Base-by-base conservation (phyloP, 108 stramenopile species). In the Nitzschia palea region DNA sequence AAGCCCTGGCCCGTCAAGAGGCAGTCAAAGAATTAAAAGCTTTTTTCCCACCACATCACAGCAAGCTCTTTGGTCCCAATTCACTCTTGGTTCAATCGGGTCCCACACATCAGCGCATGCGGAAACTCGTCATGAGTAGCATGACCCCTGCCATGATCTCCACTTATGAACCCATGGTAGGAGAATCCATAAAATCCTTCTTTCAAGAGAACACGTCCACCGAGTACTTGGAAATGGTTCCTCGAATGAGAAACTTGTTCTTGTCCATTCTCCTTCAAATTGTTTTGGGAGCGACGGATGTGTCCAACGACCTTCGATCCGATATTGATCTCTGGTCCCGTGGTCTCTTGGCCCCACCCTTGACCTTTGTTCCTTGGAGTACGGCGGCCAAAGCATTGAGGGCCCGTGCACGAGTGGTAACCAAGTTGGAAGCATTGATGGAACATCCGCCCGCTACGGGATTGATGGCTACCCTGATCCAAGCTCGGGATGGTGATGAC, bases 311-410 rank as follows among this genome's bases (percentile, higher is more conserved):
- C 10, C 34, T 77, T 8, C 17, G 60, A 20, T 26, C 66, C 22
- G 70, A 77, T 29, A 63, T 71, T 48, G 25, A 64, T 1, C 66
- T 67, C 28, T 77, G 76, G 76, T 44, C 65, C 65, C 51, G 61
- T 33, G 70, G 76, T 25, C 47, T 72, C 5, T 32, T 77, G 40
- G 65, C 37, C 26, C 98, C 98, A 28, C 93, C 88, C 35, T 87
- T 85, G 44, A 90, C 95, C 54, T 95, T 94, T 73, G 91, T 91
- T 55, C 80, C 80, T 52, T 80, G 59, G 31, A 60, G 64, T 10
- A 58, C 76, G 33, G 70, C 76, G 9, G 45, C 42, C 27, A 60
- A 60, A 37, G 76, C 76, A 23, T 71, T 67, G 76, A 26, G 22
- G 30, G 76, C 76, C 1, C 40, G 76, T 0, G 44, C 37, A 25